Percentiles rank a stretch among this genome's conserved stretches.
Conservation (phyloP, 345 rosid genomes). For the Camelina neglecta region DNA sequence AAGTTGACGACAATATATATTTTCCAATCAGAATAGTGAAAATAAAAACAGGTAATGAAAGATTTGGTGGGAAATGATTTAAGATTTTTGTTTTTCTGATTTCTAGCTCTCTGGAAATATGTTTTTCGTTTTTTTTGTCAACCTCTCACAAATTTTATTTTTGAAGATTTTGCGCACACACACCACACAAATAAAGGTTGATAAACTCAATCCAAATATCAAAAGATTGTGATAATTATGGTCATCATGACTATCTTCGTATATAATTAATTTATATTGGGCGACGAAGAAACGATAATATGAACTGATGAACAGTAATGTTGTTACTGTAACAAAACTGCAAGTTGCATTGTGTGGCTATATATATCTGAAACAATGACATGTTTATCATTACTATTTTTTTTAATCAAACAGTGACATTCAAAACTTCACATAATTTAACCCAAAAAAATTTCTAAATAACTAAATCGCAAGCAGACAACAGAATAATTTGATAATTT, state of each 20-base stretch:
- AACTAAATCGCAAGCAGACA: not conserved
- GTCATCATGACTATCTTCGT: constrained; percentile 14
- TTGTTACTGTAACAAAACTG: constrained; percentile 15
- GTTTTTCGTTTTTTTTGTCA: not conserved
- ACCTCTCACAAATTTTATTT: not conserved
- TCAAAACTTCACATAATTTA: not conserved
- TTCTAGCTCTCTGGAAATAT: not conserved
- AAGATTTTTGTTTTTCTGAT: too few relatives aligned
- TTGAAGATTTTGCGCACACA: not conserved
- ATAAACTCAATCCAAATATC: constrained; percentile 1
- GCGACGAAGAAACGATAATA: constrained; percentile 6
- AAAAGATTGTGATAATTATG: constrained; percentile 19
- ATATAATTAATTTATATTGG: constrained; percentile 18
- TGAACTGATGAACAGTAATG: constrained; percentile 5
- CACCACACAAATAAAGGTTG: not conserved
- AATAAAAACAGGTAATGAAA: constrained; percentile 17
- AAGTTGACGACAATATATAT: constrained; percentile 7
- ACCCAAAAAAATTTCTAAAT: not conserved
- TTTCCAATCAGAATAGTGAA: not conserved
- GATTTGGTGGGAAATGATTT: constrained; percentile 30
- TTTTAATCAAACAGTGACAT: not conserved
- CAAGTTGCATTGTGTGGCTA: not conserved
- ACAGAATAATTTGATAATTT: not conserved
- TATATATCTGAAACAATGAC: not conserved
- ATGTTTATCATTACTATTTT: not conserved